Conservation (phyloP, 164 flowering plant genomes). For the Sedum album region DNA sequence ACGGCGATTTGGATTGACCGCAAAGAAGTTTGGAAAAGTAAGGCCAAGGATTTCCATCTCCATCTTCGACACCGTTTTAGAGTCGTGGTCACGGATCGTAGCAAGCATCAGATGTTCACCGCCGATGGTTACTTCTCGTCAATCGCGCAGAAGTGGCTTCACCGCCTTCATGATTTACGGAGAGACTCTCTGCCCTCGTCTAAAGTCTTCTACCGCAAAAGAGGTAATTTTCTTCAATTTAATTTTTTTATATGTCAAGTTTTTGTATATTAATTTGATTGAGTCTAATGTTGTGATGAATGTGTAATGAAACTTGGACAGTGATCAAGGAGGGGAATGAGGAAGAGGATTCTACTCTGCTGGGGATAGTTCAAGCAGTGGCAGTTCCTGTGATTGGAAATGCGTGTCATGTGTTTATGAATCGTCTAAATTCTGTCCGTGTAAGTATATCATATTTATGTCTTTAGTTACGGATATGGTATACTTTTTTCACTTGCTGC, state of each 20-base stretch:
- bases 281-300: slow-evolving; percentile 5
- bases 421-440: slow-evolving; percentile 76
- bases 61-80: no score
- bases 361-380: slow-evolving; percentile 66
- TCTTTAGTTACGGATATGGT: no score
- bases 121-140: no score
- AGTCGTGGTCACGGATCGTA: no score
- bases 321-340: slow-evolving; percentile 46
- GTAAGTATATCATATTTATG: slow-evolving; percentile 22
- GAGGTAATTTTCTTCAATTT: slow-evolving; percentile 27
- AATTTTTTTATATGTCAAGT: neutral
- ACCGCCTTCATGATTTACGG: no score
- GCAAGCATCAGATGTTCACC: no score
- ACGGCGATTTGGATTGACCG: no score
- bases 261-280: neutral
- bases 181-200: neutral
- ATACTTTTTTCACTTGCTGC: neutral
- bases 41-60: no score
- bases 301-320: slow-evolving; percentile 17
- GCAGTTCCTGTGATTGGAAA: slow-evolving; percentile 93
- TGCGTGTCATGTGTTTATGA: slow-evolving; percentile 91
- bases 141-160: no score
- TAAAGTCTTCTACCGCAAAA: slow-evolving; percentile 53
- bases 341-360: slow-evolving; percentile 52
- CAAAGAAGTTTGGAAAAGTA: no score